Percentiles rank a stretch among this genome's conserved stretches.
Conservation (phyloP, 2,329 filamentous ascomycete genomes). For the Exophiala phaeomuriformis region DNA sequence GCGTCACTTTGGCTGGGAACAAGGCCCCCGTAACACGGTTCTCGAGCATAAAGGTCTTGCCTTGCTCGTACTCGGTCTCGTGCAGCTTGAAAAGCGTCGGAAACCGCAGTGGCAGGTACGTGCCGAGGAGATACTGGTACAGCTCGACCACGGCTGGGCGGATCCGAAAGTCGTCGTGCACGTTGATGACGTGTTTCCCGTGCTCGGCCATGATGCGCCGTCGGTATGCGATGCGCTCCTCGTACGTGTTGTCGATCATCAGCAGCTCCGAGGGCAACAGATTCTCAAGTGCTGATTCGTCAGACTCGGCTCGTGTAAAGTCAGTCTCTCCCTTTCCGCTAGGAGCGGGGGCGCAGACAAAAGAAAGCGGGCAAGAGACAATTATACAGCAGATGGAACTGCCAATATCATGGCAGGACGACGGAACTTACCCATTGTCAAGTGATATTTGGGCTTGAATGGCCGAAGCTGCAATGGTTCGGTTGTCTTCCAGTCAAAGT, state of each 20-base stretch:
- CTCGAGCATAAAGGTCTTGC: conserved; percentile 31
- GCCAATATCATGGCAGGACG: not conserved
- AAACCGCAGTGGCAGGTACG: conserved; percentile 52
- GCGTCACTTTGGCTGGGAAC: conserved; percentile 34
- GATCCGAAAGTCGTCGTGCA: conserved; percentile 37
- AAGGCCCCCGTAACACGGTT: conserved; percentile 43
- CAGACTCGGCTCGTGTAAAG: conserved; percentile 17
- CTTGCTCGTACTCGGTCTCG: conserved; percentile 26
- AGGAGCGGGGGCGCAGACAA: not conserved
- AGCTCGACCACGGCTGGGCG: conserved; percentile 48
- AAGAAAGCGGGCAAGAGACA: not conserved
- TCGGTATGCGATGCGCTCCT: conserved; percentile 45
- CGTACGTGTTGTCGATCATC: conserved; percentile 54
- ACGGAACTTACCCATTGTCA: conserved; percentile 52
- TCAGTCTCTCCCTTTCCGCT: conserved; percentile 13
- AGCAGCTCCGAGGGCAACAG: conserved; percentile 49
- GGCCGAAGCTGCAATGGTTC: conserved; percentile 49
- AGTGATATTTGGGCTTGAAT: conserved; percentile 55
- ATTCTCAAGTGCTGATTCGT: conserved; percentile 45
- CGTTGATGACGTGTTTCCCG: conserved; percentile 35
- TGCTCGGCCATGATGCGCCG: conserved; percentile 42
- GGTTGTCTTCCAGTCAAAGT: conserved; percentile 47
- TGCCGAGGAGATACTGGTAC: conserved; percentile 48
- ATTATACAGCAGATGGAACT: not conserved
- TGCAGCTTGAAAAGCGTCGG: conserved; percentile 46